Evolutionary conservation across 495 filamentous ascomycete species (phyloP).

Genomic region (Aspergillus hancockii): DNA sequence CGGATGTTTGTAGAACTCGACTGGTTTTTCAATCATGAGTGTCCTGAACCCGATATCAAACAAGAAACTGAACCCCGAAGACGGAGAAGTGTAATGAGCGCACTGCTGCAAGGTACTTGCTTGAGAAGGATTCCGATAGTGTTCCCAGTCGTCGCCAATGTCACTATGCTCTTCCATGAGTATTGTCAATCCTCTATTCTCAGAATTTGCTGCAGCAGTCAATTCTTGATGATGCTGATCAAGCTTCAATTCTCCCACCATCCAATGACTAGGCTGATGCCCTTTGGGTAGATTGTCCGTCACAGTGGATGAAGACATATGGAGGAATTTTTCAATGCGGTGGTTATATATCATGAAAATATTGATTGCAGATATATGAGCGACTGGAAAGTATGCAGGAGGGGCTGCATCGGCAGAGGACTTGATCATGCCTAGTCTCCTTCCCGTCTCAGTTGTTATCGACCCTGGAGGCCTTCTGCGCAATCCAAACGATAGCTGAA

Average conservation of each 20-base stretch:
- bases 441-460: background rate
- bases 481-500: slow-evolving; percentile 29
- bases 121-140: background rate
- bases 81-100: background rate
- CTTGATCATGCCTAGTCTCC: slow-evolving; percentile 22
- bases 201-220: background rate
- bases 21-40: slow-evolving; percentile 21
- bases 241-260: background rate
- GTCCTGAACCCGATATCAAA: slow-evolving; percentile 30
- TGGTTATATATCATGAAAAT: slow-evolving; percentile 22
- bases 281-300: background rate
- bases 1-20: slow-evolving; percentile 7
- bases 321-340: background rate
- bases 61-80: slow-evolving; percentile 15
- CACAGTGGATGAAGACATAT: background rate
- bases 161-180: background rate
- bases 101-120: background rate
- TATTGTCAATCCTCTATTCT: background rate
- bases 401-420: slow-evolving; percentile 20
- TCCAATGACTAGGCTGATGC: background rate
- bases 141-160: background rate
- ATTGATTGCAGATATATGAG: slow-evolving; percentile 27
- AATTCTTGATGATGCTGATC: background rate
- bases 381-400: slow-evolving; percentile 19
- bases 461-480: slow-evolving; percentile 10